Base-by-base conservation (phyloP, 352 stramenopile species). In the Globisporangium carolinianum region DNA sequence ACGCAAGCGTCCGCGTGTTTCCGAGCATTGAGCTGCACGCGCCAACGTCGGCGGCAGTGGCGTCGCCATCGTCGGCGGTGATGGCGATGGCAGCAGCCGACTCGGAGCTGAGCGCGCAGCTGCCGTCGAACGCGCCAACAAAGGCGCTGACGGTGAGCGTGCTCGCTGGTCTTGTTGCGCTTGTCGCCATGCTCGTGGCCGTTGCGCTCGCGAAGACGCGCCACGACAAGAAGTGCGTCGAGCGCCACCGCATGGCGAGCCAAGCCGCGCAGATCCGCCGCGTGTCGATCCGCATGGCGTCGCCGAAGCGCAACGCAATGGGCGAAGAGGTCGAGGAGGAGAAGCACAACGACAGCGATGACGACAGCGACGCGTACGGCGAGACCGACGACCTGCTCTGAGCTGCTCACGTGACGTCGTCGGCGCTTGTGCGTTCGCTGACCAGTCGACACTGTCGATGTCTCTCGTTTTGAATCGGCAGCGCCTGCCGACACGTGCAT, bases 281-380 rank as follows among this genome's bases (percentile, higher is more conserved):
- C 59, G 79, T 91, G 14, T 89, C 81, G 37, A 79, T 88, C 62
- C 71, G 72, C 45, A 89, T 91, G 81, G 75, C 69, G 35, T 56
- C 57, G 11, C 37, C 50, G 43, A 38, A 38, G 35, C 50, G 18
- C n/a, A 51, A 63, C 35, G 51, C 50, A 15, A 51, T 53, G 18
- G 39, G 24, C 48, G 75, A 85, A 35, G 69, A 82, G 45, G 63
- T 71, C 1, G 55, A 73, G 11, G 65, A 83, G 9, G 72, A 77
- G 17, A 58, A 64, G 35, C 56, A 73, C 6, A 70, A 81, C 10
- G 64, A 24, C 24, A 24, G 24, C 24, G 24, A 24, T 24, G 24
- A 24, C 24, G 24, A 24, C 24, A 24, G 24, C 24, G 2, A 79
- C 42, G 75, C 85, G 57, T 71, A 75, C 32, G 80, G 85, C 60